Conservation (phyloP, 2,329 filamentous ascomycete genomes). For the Cercospora brassicicola region DNA sequence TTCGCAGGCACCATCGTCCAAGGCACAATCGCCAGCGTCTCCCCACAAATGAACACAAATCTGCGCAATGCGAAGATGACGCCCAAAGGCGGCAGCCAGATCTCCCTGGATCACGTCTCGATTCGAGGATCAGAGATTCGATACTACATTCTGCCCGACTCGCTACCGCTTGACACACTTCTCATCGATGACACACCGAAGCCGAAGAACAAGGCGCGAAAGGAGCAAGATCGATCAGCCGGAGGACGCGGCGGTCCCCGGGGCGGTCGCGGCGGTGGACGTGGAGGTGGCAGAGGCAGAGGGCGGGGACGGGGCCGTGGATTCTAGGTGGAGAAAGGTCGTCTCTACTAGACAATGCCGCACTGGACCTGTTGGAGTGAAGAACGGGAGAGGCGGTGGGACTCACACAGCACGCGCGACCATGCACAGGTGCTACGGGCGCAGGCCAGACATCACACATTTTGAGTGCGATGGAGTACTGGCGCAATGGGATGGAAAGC, state of each 20-base stretch:
- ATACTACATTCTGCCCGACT: slow-evolving; percentile 95
- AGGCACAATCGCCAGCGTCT: slow-evolving; percentile 94
- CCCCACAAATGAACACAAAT: slow-evolving; percentile 97
- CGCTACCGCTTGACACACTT: slow-evolving; percentile 88
- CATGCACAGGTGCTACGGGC: neutral
- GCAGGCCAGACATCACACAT: neutral
- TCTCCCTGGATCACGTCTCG: slow-evolving; percentile 92
- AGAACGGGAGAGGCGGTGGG: neutral
- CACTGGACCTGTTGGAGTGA: neutral
- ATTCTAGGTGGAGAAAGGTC: slow-evolving; percentile 17
- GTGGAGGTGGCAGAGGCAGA: slow-evolving; percentile 41
- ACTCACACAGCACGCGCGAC: neutral
- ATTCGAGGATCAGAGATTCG: slow-evolving; percentile 93
- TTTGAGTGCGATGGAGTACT: neutral
- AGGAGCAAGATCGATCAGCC: slow-evolving; percentile 63
- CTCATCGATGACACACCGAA: slow-evolving; percentile 96
- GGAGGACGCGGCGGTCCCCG: slow-evolving; percentile 48
- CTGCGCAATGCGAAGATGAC: slow-evolving; percentile 98
- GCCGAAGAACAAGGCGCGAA: slow-evolving; percentile 99
- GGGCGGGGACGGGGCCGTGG: slow-evolving; percentile 34
- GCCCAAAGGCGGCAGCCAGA: slow-evolving; percentile 78
- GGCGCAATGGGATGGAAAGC: neutral
- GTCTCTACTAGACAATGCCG: too few relatives aligned
- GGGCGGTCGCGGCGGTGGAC: slow-evolving; percentile 47
- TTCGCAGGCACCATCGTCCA: slow-evolving; percentile 83